These are phyloP conservation scores for Fraxinus ornus DNA, from an alignment of 305 asterid species.

Conservation along the genomic window DNA sequence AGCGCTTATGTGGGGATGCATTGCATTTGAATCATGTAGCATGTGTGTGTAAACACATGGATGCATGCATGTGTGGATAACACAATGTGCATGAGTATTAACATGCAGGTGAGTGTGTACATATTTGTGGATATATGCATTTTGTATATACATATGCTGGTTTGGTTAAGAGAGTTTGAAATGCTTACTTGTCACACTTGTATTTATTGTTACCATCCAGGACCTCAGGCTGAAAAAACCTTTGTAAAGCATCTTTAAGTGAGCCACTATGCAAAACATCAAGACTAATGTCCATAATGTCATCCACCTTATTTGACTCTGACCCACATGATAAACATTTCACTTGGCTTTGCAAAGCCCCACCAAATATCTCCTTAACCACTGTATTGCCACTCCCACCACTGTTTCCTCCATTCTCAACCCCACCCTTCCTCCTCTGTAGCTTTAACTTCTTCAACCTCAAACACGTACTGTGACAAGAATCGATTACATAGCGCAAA, in stretches of 20 bases:
- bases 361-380: slow-evolving; percentile 94
- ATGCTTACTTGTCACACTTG: slow-evolving; percentile 82
- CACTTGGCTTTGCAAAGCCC: slow-evolving; percentile 90
- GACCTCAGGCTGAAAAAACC: slow-evolving; percentile 84
- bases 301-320: slow-evolving; percentile 94
- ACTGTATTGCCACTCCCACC: slow-evolving; percentile 59
- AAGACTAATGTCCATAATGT: slow-evolving; percentile 96
- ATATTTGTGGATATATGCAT: slow-evolving; percentile 3
- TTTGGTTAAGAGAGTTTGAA: slow-evolving; percentile 6
- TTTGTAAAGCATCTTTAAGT: slow-evolving; percentile 75
- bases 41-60: background rate
- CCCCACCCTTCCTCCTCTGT: slow-evolving; percentile 55
- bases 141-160: background rate
- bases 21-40: background rate
- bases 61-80: background rate
- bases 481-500: slow-evolving; percentile 92
- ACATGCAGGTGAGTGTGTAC: background rate
- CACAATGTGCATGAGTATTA: background rate
- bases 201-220: slow-evolving; percentile 94
- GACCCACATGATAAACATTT: slow-evolving; percentile 93
- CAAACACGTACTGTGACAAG: slow-evolving; percentile 92
- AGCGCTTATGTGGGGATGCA: background rate
- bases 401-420: slow-evolving; percentile 47
- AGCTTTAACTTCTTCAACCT: slow-evolving; percentile 77
- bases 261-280: slow-evolving; percentile 85